Evolutionary conservation across 2,329 filamentous ascomycete genomes (phyloP).

Genomic region (Teratosphaeria gauchensis): DNA sequence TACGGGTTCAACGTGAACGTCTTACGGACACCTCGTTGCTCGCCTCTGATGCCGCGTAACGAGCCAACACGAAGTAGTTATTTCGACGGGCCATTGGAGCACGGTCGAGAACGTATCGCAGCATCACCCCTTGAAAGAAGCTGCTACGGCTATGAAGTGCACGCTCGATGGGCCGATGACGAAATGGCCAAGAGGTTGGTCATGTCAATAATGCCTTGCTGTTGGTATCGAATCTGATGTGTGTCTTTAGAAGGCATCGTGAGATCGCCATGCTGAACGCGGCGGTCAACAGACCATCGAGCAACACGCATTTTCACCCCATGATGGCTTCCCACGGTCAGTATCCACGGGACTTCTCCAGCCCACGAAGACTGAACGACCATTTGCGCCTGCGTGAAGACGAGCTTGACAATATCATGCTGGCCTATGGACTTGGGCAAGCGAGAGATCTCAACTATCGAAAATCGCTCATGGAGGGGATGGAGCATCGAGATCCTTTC

Average conservation of each 20-base stretch:
- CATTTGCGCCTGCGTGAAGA: conserved; percentile 18
- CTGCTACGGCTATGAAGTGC: conserved; percentile 2
- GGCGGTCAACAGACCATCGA: conserved; percentile 12
- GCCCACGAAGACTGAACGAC: conserved; percentile 15
- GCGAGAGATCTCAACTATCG: conserved; percentile 4
- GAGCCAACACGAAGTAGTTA: background rate
- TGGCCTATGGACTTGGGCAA: conserved; percentile 16
- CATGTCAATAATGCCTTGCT: background rate
- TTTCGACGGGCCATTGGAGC: background rate
- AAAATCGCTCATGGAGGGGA: conserved; percentile 2
- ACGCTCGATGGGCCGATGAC: conserved; percentile 1
- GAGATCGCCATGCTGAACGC: conserved; percentile 20
- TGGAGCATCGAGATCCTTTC: conserved; percentile 1
- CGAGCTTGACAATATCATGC: conserved; percentile 22
- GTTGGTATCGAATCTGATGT: background rate
- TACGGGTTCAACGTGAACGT: background rate
- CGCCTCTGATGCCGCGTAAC: background rate
- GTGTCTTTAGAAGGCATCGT: conserved; percentile 11
- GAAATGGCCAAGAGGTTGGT: conserved; percentile 7
- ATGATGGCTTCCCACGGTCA: conserved; percentile 22
- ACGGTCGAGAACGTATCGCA: background rate
- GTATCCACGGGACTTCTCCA: conserved; percentile 24
- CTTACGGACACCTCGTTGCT: background rate
- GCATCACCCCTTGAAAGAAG: background rate
- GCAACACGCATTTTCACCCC: conserved; percentile 24